Percentiles rank a stretch among this genome's conserved stretches.
These are phyloP conservation scores for Xylaria arbuscula DNA, from an alignment of 2,329 filamentous ascomycete genomes.

Conservation along the genomic window DNA sequence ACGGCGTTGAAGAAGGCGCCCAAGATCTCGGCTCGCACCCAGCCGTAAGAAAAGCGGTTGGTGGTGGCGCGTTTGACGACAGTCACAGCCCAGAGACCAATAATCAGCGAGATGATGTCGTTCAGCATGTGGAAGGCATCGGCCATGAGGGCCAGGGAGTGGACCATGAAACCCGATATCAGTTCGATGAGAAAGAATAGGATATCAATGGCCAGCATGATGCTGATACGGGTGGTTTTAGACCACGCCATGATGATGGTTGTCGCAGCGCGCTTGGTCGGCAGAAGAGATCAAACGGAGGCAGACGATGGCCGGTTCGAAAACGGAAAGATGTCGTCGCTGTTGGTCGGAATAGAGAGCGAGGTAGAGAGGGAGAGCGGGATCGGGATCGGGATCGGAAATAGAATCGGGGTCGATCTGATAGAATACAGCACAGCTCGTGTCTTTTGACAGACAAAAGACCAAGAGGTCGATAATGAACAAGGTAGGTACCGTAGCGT, in stretches of 20 bases:
- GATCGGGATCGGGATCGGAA: background rate
- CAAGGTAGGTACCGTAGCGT: slow-evolving; percentile 7
- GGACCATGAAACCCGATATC: slow-evolving; percentile 83
- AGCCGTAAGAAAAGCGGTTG: slow-evolving; percentile 95
- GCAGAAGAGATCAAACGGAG: slow-evolving; percentile 7
- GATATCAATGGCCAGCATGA: slow-evolving; percentile 91
- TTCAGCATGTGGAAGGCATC: slow-evolving; percentile 99
- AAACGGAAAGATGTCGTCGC: background rate
- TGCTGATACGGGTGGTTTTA: slow-evolving; percentile 90
- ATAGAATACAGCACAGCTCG: background rate
- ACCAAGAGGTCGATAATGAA: slow-evolving; percentile 8
- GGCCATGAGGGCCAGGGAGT: slow-evolving; percentile 92
- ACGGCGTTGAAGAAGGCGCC: slow-evolving; percentile 97
- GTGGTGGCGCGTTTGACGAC: slow-evolving; percentile 86
- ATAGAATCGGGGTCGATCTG: background rate
- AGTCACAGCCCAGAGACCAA: slow-evolving; percentile 95
- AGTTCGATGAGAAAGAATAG: slow-evolving; percentile 93
- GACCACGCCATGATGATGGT: slow-evolving; percentile 78
- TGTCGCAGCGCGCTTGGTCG: slow-evolving; percentile 10
- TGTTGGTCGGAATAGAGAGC: slow-evolving; percentile 8
- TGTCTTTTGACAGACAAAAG: background rate
- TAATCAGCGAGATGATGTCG: slow-evolving; percentile 92
- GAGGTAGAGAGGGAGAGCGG: background rate
- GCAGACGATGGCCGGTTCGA: background rate
- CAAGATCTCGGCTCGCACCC: slow-evolving; percentile 96